A percentile compares a stretch with the other conserved stretches of the same genome.
These are phyloP conservation scores for Chaetothyriales sp. DNA, from an alignment of 2,329 filamentous ascomycete species.

Conservation along the genomic window DNA sequence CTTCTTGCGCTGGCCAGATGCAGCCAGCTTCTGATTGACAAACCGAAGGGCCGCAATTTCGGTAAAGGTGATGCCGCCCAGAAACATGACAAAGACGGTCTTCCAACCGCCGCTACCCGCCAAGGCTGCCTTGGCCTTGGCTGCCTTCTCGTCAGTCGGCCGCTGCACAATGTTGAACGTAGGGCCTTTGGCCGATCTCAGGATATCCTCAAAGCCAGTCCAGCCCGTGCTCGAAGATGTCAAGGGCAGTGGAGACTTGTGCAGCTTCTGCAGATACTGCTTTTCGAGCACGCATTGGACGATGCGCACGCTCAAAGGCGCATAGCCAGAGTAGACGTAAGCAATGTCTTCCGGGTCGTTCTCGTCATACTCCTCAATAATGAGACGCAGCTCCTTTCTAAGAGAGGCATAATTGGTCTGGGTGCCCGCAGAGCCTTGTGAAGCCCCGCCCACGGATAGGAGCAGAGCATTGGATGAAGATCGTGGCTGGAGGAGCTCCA, in stretches of 20 bases:
- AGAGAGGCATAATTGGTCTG: slow-evolving; percentile 86
- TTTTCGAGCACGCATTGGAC: slow-evolving; percentile 92
- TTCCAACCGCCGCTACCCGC: slow-evolving; percentile 64
- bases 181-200: slow-evolving; percentile 73
- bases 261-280: slow-evolving; percentile 59
- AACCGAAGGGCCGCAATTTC: slow-evolving; percentile 91
- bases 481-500: slow-evolving; percentile 69
- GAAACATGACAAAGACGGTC: slow-evolving; percentile 88
- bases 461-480: slow-evolving; percentile 67
- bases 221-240: slow-evolving; percentile 61
- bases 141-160: slow-evolving; percentile 71
- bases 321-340: slow-evolving; percentile 97
- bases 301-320: slow-evolving; percentile 77
- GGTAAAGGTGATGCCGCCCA: slow-evolving; percentile 92
- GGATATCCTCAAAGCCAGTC: slow-evolving; percentile 83
- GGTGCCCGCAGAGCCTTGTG: slow-evolving; percentile 36
- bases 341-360: slow-evolving; percentile 85
- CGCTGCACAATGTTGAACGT: slow-evolving; percentile 89
- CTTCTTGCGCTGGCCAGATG: slow-evolving; percentile 47
- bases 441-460: slow-evolving; percentile 57
- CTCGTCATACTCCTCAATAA: slow-evolving; percentile 94
- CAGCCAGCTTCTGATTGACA: slow-evolving; percentile 71
- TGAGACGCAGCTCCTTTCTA: slow-evolving; percentile 72
- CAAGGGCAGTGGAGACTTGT: slow-evolving; percentile 46
- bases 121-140: slow-evolving; percentile 70